These are phyloP conservation scores for Scedosporium aurantiacum DNA, from an alignment of 2,329 filamentous ascomycete species.

Conservation along the genomic window DNA sequence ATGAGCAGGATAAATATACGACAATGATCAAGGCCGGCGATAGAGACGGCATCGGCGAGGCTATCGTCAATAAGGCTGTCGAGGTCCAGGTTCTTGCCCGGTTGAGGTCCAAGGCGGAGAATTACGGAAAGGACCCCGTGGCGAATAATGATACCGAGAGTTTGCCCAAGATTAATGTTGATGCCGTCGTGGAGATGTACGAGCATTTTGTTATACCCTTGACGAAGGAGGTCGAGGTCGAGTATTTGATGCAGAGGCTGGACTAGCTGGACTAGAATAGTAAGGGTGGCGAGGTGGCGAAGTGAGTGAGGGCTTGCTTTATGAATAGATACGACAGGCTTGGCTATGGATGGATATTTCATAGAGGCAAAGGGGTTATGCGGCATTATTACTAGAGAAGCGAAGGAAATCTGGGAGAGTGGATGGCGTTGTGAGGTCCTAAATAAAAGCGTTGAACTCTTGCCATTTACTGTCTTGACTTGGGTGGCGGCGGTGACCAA, in stretches of 20 bases:
- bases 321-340: no score
- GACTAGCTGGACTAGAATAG: conserved; percentile 42
- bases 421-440: no score
- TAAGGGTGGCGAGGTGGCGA: not conserved
- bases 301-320: no score
- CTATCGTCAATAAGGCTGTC: conserved; percentile 82
- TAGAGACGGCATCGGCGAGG: conserved; percentile 68
- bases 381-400: no score
- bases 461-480: no score
- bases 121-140: conserved; percentile 85
- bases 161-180: conserved; percentile 77
- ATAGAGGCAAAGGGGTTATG: no score
- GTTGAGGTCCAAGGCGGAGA: conserved; percentile 77
- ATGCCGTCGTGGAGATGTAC: conserved; percentile 86
- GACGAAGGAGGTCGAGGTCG: conserved; percentile 97
- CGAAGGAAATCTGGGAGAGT: no score
- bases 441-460: no score
- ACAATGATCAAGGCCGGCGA: conserved; percentile 72
- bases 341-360: no score
- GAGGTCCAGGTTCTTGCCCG: conserved; percentile 87
- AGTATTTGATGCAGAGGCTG: conserved; percentile 92
- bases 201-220: conserved; percentile 87
- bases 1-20: conserved; percentile 71
- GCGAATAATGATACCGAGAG: conserved; percentile 40
- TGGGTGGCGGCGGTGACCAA: no score